Base-by-base conservation (phyloP, 1,139 yeast genomes). In the Taphrina flavorubra region DNA sequence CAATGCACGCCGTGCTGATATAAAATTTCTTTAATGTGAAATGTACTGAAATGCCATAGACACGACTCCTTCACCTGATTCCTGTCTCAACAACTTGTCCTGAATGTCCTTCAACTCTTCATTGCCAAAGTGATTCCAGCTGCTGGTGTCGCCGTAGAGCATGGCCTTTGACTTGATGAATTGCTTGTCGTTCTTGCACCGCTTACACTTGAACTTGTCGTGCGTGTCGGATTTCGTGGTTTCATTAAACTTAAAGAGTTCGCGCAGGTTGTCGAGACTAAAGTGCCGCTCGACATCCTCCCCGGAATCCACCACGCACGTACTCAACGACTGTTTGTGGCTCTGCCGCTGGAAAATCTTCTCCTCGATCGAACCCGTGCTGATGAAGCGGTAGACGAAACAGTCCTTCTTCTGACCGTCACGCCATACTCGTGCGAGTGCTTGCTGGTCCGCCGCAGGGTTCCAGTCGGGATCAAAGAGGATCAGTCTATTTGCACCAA, bases 351-450 rank as follows among this genome's bases (percentile, higher is more conserved):
- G 99, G 79, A 90, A 91, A 40, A 94, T 94, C 79, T 94, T 94
- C 75, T 94, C 99, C 76, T 94, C 99, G 68, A 94, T 94, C 0
- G 97, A 87, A 31, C 99, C 99, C 0, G 98, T 92, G 13, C 96
- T 85, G 70, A 94, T 92, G 74, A 94, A 92, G 74, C 99, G 82
- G 77, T 94, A 94, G 66, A 94, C 95, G 76, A 89, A 94, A 79
- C 99, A 94, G 78, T 90, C 97, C 78, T 94, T 94, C 82, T 90
- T 92, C 76, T 94, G 99, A 0, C 99, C 99, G 79, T 94, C 99
- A 82, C 99, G 88, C 99, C 99, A 94, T 2, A 94, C 97, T 78
- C 99, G 85, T 0, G 99, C 99, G 71, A 94, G 82, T 0, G 99
- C 99, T 79, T 94, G 99, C 77, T 94, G 99, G 77, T 94, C 99